Base-by-base conservation (phyloP, 805 yeast genomes). In the Komagataella pseudopastoris region DNA sequence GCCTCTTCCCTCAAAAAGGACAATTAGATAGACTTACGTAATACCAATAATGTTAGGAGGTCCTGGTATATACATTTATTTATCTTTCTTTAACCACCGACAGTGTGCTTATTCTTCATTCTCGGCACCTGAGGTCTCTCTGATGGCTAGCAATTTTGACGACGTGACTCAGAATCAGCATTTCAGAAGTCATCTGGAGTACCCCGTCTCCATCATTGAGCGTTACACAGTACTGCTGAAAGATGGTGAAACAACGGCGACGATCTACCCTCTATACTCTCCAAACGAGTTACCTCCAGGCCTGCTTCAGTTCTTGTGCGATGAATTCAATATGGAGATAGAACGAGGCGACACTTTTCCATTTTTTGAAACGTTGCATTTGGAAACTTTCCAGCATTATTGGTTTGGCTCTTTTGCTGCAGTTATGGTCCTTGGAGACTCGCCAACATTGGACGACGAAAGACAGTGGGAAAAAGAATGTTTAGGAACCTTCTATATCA, bases 391-490 rank as follows among this genome's bases (percentile, higher is more conserved):
- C 61, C 84, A 80, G 59, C 78, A 79, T 54, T 83, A 82, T 60
- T 91, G 99, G 99, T 89, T 93, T 63, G 83, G 88, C 2, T 75
- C 85, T 4, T 84, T 87, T 65, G 88, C 86, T 1, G 96, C 88
- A 30, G 78, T 78, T 18, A 81, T 74, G 88, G 81, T 70, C 53
- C 70, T 88, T n/a, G 97, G 97, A 3, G 93, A 86, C 60, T 74
- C 71, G 0, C 70, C 78, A 0, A 56, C 63, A 5, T 64, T 77
- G 16, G 74, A 71, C 51, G 71, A 74, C 8, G 63, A 73, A 44
- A 77, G 83, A 50, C 88, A 84, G 61, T 90, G 98, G 96, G 95
- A 89, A 54, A 88, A 86, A 59, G 90, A 85, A 62, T 91, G 97
- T 63, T 71, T 93, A 48, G 99, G 98, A 0, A 77, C 90, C 1